phyloP scores from a whole-genome alignment of 495 filamentous ascomycete genomes.

The Penicillium atrosanguineum region DNA sequence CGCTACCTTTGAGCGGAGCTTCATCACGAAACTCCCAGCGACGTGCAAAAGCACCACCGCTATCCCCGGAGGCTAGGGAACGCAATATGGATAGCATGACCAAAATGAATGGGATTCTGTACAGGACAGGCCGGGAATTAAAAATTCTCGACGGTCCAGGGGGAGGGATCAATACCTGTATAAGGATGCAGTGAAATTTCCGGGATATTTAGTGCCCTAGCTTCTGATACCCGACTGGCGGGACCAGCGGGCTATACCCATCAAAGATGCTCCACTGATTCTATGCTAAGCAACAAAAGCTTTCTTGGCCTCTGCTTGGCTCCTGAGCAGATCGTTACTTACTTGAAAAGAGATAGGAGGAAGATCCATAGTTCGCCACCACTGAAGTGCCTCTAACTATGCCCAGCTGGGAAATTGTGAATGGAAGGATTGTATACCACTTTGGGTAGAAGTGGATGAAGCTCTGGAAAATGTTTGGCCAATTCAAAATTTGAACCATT shows the following conservation, averaged over 20 bases:
- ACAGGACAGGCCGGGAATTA: not conserved
- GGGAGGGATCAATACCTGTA: not conserved
- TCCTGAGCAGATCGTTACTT: not conserved
- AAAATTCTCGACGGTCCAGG: not conserved
- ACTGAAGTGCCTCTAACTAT: slow-evolving; percentile 2
- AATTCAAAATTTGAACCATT: not conserved
- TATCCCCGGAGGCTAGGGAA: slow-evolving; percentile 10
- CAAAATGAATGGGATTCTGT: slow-evolving; percentile 1
- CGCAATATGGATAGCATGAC: slow-evolving; percentile 16
- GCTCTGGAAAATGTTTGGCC: slow-evolving; percentile 4
- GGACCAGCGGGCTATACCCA: not conserved
- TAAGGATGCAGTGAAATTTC: not conserved
- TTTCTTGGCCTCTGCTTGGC: not conserved
- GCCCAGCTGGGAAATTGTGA: not conserved
- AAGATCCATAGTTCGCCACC: slow-evolving; percentile 9
- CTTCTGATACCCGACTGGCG: not conserved
- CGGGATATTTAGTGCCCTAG: not conserved
- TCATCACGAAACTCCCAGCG: slow-evolving; percentile 25
- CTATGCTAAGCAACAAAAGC: not conserved
- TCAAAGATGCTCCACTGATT: not conserved
- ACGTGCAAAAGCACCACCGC: slow-evolving; percentile 11
- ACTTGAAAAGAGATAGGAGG: not conserved
- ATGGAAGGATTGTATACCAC: slow-evolving; percentile 1
- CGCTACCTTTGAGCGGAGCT: slow-evolving; percentile 15
- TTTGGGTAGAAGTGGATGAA: slow-evolving; percentile 1